These are phyloP conservation scores for Trichomonascus vanleenenianus DNA, from an alignment of 805 yeast genomes.

Conservation along the genomic window DNA sequence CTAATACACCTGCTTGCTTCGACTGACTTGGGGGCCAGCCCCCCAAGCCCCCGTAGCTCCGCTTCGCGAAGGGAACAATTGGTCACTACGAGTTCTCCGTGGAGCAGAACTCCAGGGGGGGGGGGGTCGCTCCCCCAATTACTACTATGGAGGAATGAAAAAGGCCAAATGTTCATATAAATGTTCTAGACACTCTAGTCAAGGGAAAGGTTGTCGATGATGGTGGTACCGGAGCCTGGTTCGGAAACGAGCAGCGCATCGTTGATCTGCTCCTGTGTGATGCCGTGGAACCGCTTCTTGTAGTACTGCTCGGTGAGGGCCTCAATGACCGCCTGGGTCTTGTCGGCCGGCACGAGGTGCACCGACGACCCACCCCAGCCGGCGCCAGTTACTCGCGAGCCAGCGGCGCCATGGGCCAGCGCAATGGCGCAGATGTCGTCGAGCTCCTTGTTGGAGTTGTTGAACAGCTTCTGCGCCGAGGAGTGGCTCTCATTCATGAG, in stretches of 20 bases:
- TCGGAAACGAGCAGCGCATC: constrained; percentile 48
- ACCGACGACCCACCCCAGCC: constrained; percentile 74
- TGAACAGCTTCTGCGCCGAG: constrained; percentile 41
- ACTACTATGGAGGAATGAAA: too few relatives aligned
- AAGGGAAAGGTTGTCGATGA: constrained; percentile 13
- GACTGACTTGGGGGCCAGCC: too few relatives aligned
- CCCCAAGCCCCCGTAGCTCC: too few relatives aligned
- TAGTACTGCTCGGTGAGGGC: constrained; percentile 49
- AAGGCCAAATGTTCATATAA: too few relatives aligned
- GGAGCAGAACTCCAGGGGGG: too few relatives aligned
- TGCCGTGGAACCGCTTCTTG: constrained; percentile 38
- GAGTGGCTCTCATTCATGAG: constrained; percentile 54
- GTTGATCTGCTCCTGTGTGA: constrained; percentile 37
- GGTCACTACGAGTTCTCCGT: too few relatives aligned
- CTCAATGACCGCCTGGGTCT: constrained; percentile 30
- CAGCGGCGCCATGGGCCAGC: constrained; percentile 46
- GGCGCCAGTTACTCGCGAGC: constrained; percentile 71
- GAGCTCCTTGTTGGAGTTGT: constrained; percentile 50
- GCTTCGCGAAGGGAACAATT: too few relatives aligned
- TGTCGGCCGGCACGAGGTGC: constrained; percentile 46
- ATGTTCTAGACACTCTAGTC: too few relatives aligned
- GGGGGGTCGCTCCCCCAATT: too few relatives aligned
- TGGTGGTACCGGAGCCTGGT: constrained; percentile 47
- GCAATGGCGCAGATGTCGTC: constrained; percentile 50
- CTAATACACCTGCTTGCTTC: too few relatives aligned